A percentile compares a stretch with the other conserved stretches of the same genome.
Evolutionary conservation across 2,329 filamentous ascomycete species (phyloP).

Genomic region (Aspergillus fischeri): DNA sequence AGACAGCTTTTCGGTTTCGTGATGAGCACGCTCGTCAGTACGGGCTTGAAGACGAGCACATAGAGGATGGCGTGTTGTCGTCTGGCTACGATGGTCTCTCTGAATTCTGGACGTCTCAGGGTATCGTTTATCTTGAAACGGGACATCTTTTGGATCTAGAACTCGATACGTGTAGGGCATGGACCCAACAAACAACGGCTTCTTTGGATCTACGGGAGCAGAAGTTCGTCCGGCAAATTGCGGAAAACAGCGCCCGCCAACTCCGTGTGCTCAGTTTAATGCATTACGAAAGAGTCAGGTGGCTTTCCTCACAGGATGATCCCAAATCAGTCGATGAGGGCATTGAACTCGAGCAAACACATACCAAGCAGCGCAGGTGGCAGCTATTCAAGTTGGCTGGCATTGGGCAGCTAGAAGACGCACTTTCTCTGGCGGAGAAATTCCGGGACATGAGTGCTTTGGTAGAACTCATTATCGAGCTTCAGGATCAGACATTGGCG

Average conservation of each 20-base stretch:
- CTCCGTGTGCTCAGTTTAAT: slow-evolving; percentile 57
- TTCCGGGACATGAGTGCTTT: slow-evolving; percentile 61
- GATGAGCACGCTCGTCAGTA: slow-evolving; percentile 65
- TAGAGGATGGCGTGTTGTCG: slow-evolving; percentile 62
- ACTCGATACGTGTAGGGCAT: slow-evolving; percentile 38
- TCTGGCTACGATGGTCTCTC: slow-evolving; percentile 65
- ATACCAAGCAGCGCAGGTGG: slow-evolving; percentile 42
- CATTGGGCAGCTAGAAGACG: slow-evolving; percentile 54
- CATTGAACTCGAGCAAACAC: slow-evolving; percentile 42
- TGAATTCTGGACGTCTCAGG: slow-evolving; percentile 78
- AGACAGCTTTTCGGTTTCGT: slow-evolving; percentile 67
- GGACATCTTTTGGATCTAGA: slow-evolving; percentile 38
- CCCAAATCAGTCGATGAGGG: slow-evolving; percentile 48
- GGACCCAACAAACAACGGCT: slow-evolving; percentile 30
- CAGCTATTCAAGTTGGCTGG: slow-evolving; percentile 46
- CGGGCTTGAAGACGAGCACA: slow-evolving; percentile 63
- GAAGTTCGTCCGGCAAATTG: slow-evolving; percentile 45
- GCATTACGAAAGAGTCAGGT: slow-evolving; percentile 57
- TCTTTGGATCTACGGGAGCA: slow-evolving; percentile 30
- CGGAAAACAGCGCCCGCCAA: slow-evolving; percentile 49
- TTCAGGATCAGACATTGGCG: slow-evolving; percentile 36
- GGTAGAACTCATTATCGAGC: slow-evolving; percentile 46
- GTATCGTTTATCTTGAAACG: slow-evolving; percentile 35
- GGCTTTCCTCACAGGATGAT: slow-evolving; percentile 52
- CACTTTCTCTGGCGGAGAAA: slow-evolving; percentile 59